phyloP scores from a whole-genome alignment of 2,329 filamentous ascomycete species.

The Epicoccum sorghinum region DNA sequence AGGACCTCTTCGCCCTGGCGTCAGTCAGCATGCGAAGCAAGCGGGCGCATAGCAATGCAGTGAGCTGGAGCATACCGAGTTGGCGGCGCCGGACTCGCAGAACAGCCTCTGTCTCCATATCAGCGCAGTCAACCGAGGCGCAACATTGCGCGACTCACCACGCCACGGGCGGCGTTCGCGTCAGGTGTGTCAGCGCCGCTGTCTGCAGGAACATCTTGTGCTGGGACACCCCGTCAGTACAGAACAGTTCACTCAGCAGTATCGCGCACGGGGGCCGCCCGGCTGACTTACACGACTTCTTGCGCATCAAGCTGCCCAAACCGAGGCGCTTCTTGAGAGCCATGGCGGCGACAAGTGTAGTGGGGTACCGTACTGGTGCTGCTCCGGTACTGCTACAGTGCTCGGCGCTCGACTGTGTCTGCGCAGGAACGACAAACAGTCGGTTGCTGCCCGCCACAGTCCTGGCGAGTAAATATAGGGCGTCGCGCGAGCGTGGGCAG shows the following conservation, averaged over 20 bases:
- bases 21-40: constrained; percentile 19
- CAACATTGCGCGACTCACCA: constrained; percentile 59
- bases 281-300: constrained; percentile 32
- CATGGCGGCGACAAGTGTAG: constrained; percentile 32
- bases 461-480: background rate
- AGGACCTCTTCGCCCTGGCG: constrained; percentile 83
- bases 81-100: constrained; percentile 74
- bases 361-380: constrained; percentile 1
- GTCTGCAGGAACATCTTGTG: constrained; percentile 35
- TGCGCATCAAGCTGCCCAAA: constrained; percentile 45
- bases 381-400: background rate
- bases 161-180: constrained; percentile 67
- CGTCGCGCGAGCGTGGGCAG: constrained; percentile 6
- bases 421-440: constrained; percentile 2
- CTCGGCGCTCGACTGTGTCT: background rate
- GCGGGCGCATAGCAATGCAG: too few relatives aligned
- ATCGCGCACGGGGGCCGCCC: background rate
- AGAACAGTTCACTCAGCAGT: background rate
- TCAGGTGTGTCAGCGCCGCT: constrained; percentile 66
- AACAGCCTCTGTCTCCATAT: constrained; percentile 69
- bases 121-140: constrained; percentile 11
- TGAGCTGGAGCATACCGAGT: constrained; percentile 43
- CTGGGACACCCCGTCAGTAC: constrained; percentile 27
- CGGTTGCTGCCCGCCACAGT: background rate
- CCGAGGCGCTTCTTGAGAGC: constrained; percentile 49